A percentile compares a stretch with the other conserved stretches of the same genome.
These are phyloP conservation scores for Canavalia gladiata DNA, from an alignment of 306 rosid species.

Conservation along the genomic window DNA sequence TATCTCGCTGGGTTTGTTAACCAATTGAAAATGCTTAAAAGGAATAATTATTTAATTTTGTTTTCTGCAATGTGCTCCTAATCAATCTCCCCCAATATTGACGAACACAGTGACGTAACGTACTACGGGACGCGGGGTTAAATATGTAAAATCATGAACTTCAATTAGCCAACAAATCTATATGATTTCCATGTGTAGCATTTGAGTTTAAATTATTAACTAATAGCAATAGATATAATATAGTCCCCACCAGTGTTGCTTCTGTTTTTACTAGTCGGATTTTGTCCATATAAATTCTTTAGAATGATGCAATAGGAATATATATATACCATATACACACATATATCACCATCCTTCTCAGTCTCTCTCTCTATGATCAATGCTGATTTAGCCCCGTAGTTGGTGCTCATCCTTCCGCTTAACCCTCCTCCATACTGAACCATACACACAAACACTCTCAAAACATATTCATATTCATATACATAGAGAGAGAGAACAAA, in stretches of 20 bases:
- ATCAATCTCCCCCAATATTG: slow-evolving; percentile 40
- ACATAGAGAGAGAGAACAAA: slow-evolving; percentile 35
- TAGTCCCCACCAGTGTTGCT: slow-evolving; percentile 48
- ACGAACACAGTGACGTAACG: slow-evolving; percentile 50
- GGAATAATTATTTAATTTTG: background rate
- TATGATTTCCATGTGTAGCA: slow-evolving; percentile 37
- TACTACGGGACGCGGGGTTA: background rate
- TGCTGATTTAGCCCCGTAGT: slow-evolving; percentile 74
- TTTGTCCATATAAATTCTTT: slow-evolving; percentile 51
- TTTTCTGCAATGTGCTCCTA: slow-evolving; percentile 18
- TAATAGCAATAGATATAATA: background rate
- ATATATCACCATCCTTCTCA: slow-evolving; percentile 63
- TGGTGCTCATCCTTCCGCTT: slow-evolving; percentile 72
- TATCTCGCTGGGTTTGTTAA: slow-evolving; percentile 21
- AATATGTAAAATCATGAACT: slow-evolving; percentile 6
- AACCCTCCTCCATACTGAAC: slow-evolving; percentile 60
- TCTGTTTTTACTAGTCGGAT: slow-evolving; percentile 55
- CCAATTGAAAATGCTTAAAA: slow-evolving; percentile 21
- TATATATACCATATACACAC: slow-evolving; percentile 36
- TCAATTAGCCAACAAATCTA: slow-evolving; percentile 6
- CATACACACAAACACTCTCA: slow-evolving; percentile 24
- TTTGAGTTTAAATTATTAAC: slow-evolving; percentile 22
- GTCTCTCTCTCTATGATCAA: slow-evolving; percentile 63
- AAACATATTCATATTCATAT: background rate
- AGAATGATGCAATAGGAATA: slow-evolving; percentile 50